Conservation (phyloP, 805 yeast genomes). For the Candida arabinofermentans region DNA sequence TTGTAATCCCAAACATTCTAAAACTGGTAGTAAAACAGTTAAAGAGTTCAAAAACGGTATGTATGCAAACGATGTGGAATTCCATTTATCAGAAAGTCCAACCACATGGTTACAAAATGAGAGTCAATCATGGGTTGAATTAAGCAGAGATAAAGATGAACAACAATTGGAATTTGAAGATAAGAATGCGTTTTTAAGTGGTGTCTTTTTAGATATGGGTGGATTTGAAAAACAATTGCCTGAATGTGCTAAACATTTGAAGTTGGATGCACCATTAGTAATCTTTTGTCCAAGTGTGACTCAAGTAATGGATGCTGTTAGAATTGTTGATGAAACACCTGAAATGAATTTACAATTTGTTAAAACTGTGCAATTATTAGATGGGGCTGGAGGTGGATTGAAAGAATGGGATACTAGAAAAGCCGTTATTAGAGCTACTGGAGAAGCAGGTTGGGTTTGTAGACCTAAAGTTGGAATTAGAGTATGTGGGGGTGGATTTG, state of each 20-base stretch:
- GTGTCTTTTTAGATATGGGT: slow-evolving; percentile 46
- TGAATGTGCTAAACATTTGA: slow-evolving; percentile 31
- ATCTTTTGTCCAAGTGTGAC: slow-evolving; percentile 47
- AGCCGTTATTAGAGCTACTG: slow-evolving; percentile 36
- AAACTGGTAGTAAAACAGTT: slow-evolving; percentile 39
- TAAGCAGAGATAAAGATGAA: too few species aligned
- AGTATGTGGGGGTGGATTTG: slow-evolving; percentile 49
- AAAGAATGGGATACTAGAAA: slow-evolving; percentile 48
- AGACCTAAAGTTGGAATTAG: slow-evolving; percentile 47
- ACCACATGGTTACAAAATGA: slow-evolving; percentile 34
- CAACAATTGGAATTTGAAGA: slow-evolving; percentile 17
- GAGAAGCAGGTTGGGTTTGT: slow-evolving; percentile 39
- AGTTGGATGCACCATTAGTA: slow-evolving; percentile 39
- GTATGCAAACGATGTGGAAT: slow-evolving; percentile 41
- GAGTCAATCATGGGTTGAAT: slow-evolving; percentile 22
- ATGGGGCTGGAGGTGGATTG: slow-evolving; percentile 49
- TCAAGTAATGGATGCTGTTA: slow-evolving; percentile 40
- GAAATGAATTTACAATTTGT: slow-evolving; percentile 34
- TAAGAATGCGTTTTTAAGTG: slow-evolving; percentile 33
- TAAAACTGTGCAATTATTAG: slow-evolving; percentile 38
- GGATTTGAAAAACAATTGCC: slow-evolving; percentile 34
- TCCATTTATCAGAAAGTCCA: slow-evolving; percentile 40
- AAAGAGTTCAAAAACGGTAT: slow-evolving; percentile 39
- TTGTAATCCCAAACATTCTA: slow-evolving; percentile 35
- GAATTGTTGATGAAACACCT: slow-evolving; percentile 27